Percentiles rank a stretch among this genome's conserved stretches.
These are phyloP conservation scores for Aspergillus bombycis DNA, from an alignment of 2,329 filamentous ascomycete species.

Conservation along the genomic window DNA sequence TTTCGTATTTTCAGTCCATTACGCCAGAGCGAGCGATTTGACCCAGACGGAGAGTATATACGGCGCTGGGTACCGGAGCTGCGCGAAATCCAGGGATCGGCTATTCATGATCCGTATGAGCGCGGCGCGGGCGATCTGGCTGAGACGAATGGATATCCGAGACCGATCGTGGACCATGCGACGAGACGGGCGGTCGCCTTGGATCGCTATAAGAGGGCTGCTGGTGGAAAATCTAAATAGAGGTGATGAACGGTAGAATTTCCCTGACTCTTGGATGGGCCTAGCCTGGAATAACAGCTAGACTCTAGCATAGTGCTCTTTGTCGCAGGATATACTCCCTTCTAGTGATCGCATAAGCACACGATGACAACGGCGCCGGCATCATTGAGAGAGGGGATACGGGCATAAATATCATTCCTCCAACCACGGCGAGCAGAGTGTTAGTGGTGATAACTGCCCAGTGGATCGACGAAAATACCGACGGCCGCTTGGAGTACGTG, in stretches of 20 bases:
- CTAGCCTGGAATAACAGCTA: neutral
- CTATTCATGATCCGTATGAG: constrained; percentile 79
- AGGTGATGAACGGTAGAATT: neutral
- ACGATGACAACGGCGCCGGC: neutral
- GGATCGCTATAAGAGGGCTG: constrained; percentile 68
- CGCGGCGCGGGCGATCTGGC: constrained; percentile 63
- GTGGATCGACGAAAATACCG: too few species aligned
- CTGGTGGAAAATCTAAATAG: constrained; percentile 1
- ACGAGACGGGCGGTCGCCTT: constrained; percentile 68
- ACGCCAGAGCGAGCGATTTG: constrained; percentile 84
- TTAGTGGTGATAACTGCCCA: too few species aligned
- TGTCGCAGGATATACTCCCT: neutral
- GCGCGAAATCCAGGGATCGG: constrained; percentile 63
- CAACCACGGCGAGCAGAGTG: too few species aligned
- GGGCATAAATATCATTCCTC: too few species aligned
- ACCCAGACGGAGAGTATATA: constrained; percentile 77
- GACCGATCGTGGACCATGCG: constrained; percentile 75
- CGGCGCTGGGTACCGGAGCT: constrained; percentile 81
- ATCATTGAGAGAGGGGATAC: too few species aligned
- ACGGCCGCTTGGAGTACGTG: neutral
- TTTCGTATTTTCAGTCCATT: constrained; percentile 89
- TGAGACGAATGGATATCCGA: constrained; percentile 71
- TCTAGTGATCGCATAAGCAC: neutral
- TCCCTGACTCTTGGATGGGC: too few species aligned
- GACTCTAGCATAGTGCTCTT: neutral